Conservation (phyloP, 306 rosid genomes). For the Albizia julibrissin region DNA sequence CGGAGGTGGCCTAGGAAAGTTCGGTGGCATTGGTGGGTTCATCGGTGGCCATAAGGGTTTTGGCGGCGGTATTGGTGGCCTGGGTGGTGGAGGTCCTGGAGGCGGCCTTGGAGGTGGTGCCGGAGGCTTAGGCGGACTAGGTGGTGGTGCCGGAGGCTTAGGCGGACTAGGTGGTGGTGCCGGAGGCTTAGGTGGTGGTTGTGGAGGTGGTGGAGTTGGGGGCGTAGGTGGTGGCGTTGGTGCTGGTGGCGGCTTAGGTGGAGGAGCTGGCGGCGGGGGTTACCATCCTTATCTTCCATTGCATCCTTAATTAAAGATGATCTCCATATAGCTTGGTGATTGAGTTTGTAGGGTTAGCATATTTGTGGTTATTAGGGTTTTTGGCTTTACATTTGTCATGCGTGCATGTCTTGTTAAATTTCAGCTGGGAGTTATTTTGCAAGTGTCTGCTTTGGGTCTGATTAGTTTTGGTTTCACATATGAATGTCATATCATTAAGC, state of each 20-base stretch:
- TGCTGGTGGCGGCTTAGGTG: constrained; percentile 25
- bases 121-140: constrained; percentile 32
- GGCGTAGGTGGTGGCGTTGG: background rate
- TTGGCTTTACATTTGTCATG: background rate
- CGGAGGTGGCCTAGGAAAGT: constrained; percentile 11
- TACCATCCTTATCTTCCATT: background rate
- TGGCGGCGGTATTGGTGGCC: constrained; percentile 42
- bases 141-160: background rate
- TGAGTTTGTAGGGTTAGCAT: background rate
- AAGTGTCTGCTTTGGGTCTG: background rate
- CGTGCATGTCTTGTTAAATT: background rate
- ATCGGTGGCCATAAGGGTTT: constrained; percentile 25
- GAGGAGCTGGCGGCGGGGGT: background rate
- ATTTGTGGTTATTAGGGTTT: background rate
- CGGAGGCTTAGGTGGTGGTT: constrained; percentile 33
- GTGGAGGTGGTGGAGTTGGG: constrained; percentile 22
- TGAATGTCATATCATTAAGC: background rate
- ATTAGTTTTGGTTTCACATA: background rate
- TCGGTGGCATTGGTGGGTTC: constrained; percentile 5
- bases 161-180: background rate
- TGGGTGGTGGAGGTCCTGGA: background rate
- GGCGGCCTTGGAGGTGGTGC: constrained; percentile 15
- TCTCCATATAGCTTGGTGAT: background rate
- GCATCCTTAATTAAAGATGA: constrained; percentile 3
- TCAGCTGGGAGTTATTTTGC: background rate